Evolutionary conservation across 352 stramenopile species (phyloP), one percentile per base, ranked within the genome.

Genomic region (Elongisporangium anandrum): DNA sequence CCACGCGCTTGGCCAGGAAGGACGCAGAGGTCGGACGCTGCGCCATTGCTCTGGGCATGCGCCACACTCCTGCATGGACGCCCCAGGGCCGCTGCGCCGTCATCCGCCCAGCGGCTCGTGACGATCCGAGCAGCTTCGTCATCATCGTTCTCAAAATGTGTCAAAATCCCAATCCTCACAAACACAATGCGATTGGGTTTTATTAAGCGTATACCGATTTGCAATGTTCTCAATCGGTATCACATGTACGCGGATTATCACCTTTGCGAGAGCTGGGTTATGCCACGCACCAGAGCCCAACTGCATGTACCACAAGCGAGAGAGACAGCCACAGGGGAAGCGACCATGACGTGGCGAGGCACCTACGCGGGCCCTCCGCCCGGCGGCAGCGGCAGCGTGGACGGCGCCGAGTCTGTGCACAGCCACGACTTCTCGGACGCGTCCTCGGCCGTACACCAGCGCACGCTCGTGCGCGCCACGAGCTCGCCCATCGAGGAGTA

Each of bases 401-500:
- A 64, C 53, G 59, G 56, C 55, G 47, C 10, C 29, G 56, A 58
- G 9, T 66, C 55, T 0, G 34, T 48, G 26, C 58, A 48, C 45
- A 61, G 53, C 29, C 52, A 41, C 29, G 65, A 66, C 60, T 41
- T 66, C 55, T 50, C 60, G 55, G 8, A 60, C 52, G 48, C 56
- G 53, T 16, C 19, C 23, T 20, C 51, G 19, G 38, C 50, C 47
- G 21, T 50, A 12, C 34, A 45, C 4, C 34, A 45, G 34, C 34
- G 34, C 34, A 17, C 34, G 34, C 34, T 45, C 12, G 34, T 45
- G 1, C 34, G 34, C 34, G 34, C 34, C 34, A 15, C 34, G 34
- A 45, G 34, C 34, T 45, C 80, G 26, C 80, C 75, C 38, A 87
- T 93, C 52, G 84, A 94, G 58, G 86, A 95, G 59, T 93, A 85